phyloP scores from a whole-genome alignment of 345 rosid species.

The Gossypioides kirkii region DNA sequence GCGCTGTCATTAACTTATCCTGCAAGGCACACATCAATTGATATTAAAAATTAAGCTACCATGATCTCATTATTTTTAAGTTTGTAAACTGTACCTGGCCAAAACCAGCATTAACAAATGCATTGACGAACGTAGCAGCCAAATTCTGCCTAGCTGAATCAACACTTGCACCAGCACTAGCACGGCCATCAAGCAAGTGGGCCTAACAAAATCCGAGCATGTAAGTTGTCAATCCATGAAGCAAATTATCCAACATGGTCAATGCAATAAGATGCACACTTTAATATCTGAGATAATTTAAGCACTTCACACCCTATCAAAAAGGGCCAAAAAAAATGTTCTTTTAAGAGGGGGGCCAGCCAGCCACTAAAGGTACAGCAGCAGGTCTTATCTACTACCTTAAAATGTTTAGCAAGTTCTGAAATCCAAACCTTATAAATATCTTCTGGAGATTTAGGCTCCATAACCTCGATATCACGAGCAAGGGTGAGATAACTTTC shows the following conservation, averaged over 20 bases:
- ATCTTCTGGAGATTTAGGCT: slow-evolving; percentile 91
- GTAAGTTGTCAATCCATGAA: slow-evolving; percentile 13
- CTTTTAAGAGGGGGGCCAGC: too few relatives aligned
- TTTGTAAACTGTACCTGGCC: slow-evolving; percentile 52
- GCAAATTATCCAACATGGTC: not conserved
- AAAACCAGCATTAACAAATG: slow-evolving; percentile 97
- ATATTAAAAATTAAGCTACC: slow-evolving; percentile 3
- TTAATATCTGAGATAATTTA: not conserved
- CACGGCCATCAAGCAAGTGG: slow-evolving; percentile 91
- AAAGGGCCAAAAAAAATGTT: too few relatives aligned
- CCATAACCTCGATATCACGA: slow-evolving; percentile 99
- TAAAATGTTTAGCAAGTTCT: not conserved
- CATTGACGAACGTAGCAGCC: slow-evolving; percentile 95
- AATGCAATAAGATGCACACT: not conserved
- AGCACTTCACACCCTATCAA: too few relatives aligned
- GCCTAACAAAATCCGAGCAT: slow-evolving; percentile 44
- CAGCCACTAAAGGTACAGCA: not conserved
- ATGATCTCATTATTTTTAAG: slow-evolving; percentile 9
- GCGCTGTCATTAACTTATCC: slow-evolving; percentile 94
- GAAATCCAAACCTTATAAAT: slow-evolving; percentile 71
- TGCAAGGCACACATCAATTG: slow-evolving; percentile 25
- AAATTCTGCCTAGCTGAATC: slow-evolving; percentile 92
- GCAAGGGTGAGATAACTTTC: slow-evolving; percentile 95
- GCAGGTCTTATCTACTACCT: not conserved
- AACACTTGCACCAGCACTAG: slow-evolving; percentile 64